Evolutionary conservation across 139 green algal genomes (phyloP).

Genomic region (Eudorina sp.): DNA sequence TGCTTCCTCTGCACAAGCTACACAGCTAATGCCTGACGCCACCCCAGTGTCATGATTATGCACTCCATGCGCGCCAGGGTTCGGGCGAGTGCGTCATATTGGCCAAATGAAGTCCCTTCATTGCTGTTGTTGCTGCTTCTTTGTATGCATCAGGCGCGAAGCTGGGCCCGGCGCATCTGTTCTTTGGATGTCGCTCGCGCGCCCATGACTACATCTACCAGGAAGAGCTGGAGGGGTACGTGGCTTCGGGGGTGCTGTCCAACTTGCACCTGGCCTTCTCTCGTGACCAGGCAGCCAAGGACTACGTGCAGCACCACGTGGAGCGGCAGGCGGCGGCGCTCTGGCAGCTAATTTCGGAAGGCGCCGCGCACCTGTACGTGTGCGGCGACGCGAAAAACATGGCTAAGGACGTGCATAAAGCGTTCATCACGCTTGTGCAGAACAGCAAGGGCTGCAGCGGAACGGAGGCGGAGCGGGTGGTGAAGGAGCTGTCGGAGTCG

Average conservation of each 20-base stretch:
- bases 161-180: conserved; percentile 86
- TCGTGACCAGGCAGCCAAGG: conserved; percentile 65
- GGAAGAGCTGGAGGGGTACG: conserved; percentile 78
- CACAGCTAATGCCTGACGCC: too few species aligned
- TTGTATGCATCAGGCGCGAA: too few species aligned
- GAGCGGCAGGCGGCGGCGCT: conserved; percentile 59
- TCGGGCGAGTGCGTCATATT: too few species aligned
- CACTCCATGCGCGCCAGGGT: too few species aligned
- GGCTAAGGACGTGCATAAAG: conserved; percentile 95
- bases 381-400: conserved; percentile 97
- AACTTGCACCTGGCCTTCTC: conserved; percentile 86
- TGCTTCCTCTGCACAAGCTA: too few species aligned
- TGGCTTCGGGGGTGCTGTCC: conserved; percentile 73
- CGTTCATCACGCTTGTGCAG: conserved; percentile 75
- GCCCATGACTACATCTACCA: conserved; percentile 91
- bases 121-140: too few species aligned
- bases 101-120: too few species aligned
- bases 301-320: conserved; percentile 94
- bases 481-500: conserved; percentile 82
- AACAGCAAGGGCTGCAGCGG: conserved; percentile 59
- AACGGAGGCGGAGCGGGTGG: conserved; percentile 74
- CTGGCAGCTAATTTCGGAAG: conserved; percentile 56
- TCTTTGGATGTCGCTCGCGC: conserved; percentile 91
- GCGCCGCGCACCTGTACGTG: conserved; percentile 88
- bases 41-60: too few species aligned